Evolutionary conservation across 2,329 filamentous ascomycete species (phyloP), one percentile per base, ranked within the genome.

Genomic region (Trichoderma brevicompactum): DNA sequence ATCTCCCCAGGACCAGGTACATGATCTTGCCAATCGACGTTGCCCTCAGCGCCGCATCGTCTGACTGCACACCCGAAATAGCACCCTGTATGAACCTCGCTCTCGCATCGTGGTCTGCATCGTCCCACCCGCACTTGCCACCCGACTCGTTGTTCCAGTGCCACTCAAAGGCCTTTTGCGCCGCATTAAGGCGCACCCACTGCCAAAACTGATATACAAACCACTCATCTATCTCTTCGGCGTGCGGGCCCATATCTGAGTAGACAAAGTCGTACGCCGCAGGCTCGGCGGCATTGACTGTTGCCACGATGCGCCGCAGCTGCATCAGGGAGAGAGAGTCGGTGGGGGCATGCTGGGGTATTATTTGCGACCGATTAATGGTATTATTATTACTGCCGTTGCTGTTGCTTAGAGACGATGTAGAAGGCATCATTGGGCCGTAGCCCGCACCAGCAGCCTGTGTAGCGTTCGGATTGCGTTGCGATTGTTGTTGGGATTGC

Each of bases 221-320:
- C 95, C 95, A 99, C 79, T 99, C 95, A 75, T 98, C 92, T 54
- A 99, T 83, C 80, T 99, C 95, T 69, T 95, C 92, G 17, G 91
- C 87, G 71, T 96, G 89, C 0, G 87, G 81, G 23, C 89, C 88
- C 64, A 85, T 85, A 76, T 94, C 91, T 32, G 85, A 81, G 79
- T 94, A 94, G 68, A 86, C 86, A 75, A 97, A 99, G 67, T 95
- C 93, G 81, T 99, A 99, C 10, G 88, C 87, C 49, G 85, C 82
- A 56, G 89, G 85, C 69, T 93, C 90, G 59, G 83, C 75, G 68
- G 86, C 87, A 15, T 90, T 90, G 70, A 92, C 87, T 66, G 94
- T 91, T 68, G 87, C 86, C 17, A 94, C 89, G 62, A 94, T 85
- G 69, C 86, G 87, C 69, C 87, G 85, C 56, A 94, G 81, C 77